Evolutionary conservation across 345 rosid species (phyloP), one percentile per base, ranked within the genome.

Genomic region (Psidium guajava): DNA sequence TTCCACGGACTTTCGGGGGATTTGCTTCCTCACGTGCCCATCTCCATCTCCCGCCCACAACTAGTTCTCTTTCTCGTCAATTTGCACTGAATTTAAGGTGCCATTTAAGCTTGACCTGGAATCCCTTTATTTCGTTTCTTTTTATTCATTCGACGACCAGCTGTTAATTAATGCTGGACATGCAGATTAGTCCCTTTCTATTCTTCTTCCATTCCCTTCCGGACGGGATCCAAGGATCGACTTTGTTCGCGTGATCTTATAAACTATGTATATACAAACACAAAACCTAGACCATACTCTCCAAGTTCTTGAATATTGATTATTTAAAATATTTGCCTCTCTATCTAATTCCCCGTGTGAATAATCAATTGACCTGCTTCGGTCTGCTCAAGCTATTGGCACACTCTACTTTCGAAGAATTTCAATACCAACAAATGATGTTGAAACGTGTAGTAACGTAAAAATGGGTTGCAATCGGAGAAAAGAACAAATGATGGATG

Each of bases 1-100:
- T 83, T 87, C 90, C 83, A 75, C 93, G 84, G 86, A 89, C 86
- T 91, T 90, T 88, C 86, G 51, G 77, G 77, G 90, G 88, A 54
- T 61, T 86, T 86, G 86, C 87, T 87, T 69, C 27, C 50, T 81
- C 86, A 47, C 57, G 82, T 51, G 83, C 83, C 57, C 25, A 82
- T 2, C 49, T 2, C 27, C 51, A 49, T 49, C 51, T 49, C 51
- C 51, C 20, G n/a, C 64, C 25, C 42, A 69, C 77, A 32, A 61
- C 74, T 61, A 61, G 42, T 36, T 61, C 21, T 32, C 74, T 27
- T 32, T 61, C 74, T 61, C 74, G 42, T 61, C 74, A 61, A 69
- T 69, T 69, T 69, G 77, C 77, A 32, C 77, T 69, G 77, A 69
- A 69, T 32, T 69, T 69, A 44, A 69, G 77, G 77, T 69, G 47